Evolutionary conservation across 306 rosid species (phyloP), one percentile per base, ranked within the genome.

Genomic region (Ormosia emarginata): DNA sequence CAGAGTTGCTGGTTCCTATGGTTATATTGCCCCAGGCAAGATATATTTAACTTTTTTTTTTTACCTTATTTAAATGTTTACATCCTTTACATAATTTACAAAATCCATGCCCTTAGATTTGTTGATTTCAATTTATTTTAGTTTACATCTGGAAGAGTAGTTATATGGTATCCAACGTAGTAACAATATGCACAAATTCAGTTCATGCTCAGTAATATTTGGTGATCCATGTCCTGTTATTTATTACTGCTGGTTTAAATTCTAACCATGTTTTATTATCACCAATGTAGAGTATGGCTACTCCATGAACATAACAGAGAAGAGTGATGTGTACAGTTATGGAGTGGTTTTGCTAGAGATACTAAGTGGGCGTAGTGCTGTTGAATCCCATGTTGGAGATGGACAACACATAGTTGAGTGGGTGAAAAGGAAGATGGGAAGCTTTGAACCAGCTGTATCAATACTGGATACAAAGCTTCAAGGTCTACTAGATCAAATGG

Each of bases 391-490:
- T 7, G 77, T 85, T 6, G 99, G 91, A 81, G 98, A 91, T 59
- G 97, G 97, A 13, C 88, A 87, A 46, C 99, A 96, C 94, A 96
- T 96, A 53, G 98, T 96, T 32, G 99, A 96, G 82, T 96, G 99
- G 99, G 95, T 96, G 71, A 96, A 96, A 90, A 93, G 92, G 86
- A 96, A 96, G 82, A 93, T 96, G 99, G 97, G 97, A 79, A 96
- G 97, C 90, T 96, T 90, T 43, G 97, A 93, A 81, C 98, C 99
- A 13, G 97, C 97, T 4, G 82, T 88, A 8, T 88, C 97, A 11
- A 90, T 96, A 61, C 91, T 96, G 9, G 99, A 96, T 36, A 29
- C 90, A 64, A 94, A 94, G 90, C 98, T 96, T 15, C 99, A 88
- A 83, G 85, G 97, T 11, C 86, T 96, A 29, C 98, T 98, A 5